Conservation (phyloP, 148 eudicot species). For the Rhododendron williamsianum region DNA sequence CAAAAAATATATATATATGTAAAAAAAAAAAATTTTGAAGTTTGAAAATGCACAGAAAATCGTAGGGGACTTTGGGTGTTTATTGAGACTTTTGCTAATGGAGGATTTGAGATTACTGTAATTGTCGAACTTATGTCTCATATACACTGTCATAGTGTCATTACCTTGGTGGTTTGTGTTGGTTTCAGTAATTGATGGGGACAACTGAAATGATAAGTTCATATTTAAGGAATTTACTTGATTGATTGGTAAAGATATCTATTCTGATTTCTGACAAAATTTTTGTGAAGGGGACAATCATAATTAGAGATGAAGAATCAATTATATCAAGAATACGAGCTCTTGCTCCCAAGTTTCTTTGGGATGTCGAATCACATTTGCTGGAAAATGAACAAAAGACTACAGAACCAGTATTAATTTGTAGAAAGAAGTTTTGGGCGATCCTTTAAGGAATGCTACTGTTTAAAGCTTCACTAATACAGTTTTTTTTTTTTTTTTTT, state of each 20-base stretch:
- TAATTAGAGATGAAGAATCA: conserved; percentile 72
- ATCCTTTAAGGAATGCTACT: conserved; percentile 27
- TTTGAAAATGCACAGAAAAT: too few relatives aligned
- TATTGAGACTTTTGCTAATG: not conserved
- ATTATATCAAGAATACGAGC: conserved; percentile 48
- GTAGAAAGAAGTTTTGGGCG: conserved; percentile 91
- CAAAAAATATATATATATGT: too few relatives aligned
- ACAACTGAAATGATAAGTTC: not conserved
- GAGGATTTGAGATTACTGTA: not conserved
- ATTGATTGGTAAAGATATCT: not conserved
- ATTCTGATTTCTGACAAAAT: not conserved
- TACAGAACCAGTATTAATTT: conserved; percentile 56
- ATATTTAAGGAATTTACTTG: not conserved
- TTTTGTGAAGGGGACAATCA: conserved; percentile 69
- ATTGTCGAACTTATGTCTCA: not conserved
- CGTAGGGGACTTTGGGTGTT: not conserved
- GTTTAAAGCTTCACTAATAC: conserved; percentile 8
- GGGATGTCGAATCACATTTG: conserved; percentile 66
- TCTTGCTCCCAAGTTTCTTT: conserved; percentile 68
- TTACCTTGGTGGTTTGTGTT: not conserved
- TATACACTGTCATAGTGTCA: not conserved
- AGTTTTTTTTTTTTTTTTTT: not conserved
- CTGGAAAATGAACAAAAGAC: conserved; percentile 59
- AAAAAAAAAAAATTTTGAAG: too few relatives aligned
- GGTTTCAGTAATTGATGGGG: not conserved